Evolutionary conservation across 176 grass and related monocot species (phyloP).

Genomic region (Aegilops tauschii): DNA sequence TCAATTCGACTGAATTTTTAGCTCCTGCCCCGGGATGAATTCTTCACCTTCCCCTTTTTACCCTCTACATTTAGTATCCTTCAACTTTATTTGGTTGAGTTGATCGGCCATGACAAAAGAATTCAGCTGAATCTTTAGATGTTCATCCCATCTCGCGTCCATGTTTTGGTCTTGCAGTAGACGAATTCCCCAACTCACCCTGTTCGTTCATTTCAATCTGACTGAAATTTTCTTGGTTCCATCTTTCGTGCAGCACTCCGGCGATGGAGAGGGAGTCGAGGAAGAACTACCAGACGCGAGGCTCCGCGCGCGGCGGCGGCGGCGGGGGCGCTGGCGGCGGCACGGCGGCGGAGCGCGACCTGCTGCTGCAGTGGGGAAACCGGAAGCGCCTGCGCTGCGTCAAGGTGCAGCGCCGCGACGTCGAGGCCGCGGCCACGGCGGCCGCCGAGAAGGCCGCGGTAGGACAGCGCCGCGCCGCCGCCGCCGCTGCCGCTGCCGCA

Average conservation of each 20-base stretch:
- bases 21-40: neutral
- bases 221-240: neutral
- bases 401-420: slow-evolving; percentile 76
- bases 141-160: neutral
- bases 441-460: slow-evolving; percentile 50
- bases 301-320: slow-evolving; percentile 42
- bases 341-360: slow-evolving; percentile 53
- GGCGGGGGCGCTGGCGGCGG: slow-evolving; percentile 18
- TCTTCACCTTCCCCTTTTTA: neutral
- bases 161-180: neutral
- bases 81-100: neutral
- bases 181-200: neutral
- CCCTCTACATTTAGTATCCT: neutral
- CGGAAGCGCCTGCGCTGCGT: slow-evolving; percentile 80
- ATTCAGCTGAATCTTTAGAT: neutral
- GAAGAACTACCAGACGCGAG: slow-evolving; percentile 82
- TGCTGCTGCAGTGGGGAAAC: slow-evolving; percentile 88
- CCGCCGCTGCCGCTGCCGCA: neutral
- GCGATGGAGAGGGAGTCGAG: slow-evolving; percentile 73
- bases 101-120: neutral
- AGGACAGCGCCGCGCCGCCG: slow-evolving; percentile 57
- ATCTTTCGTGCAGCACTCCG: neutral
- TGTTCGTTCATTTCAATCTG: neutral
- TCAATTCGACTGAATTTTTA: neutral
- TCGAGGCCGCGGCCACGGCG: slow-evolving; percentile 40